Conservation (phyloP, 192 early-diverging fungal genomes). For the Coemansia nantahalensis region DNA sequence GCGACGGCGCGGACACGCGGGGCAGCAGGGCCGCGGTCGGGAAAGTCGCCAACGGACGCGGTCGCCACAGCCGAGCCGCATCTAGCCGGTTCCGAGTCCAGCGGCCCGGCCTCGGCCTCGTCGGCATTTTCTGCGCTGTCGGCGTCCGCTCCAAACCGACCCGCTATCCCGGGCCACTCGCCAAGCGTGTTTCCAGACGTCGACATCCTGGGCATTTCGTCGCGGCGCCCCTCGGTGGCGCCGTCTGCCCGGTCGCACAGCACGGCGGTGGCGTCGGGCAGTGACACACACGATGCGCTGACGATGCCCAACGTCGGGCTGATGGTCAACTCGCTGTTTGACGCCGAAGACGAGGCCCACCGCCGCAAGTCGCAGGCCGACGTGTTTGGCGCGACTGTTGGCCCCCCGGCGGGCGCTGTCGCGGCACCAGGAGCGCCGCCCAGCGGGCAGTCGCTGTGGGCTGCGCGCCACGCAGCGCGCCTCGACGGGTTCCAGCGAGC, state of each 20-base stretch:
- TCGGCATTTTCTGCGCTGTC: conserved; percentile 45
- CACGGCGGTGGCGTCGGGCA: conserved; percentile 7
- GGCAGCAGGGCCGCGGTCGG: conserved; percentile 11
- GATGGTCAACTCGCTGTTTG: conserved; percentile 52
- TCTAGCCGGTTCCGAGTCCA: conserved; percentile 3
- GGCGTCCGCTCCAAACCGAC: conserved; percentile 24
- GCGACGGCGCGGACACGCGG: conserved; percentile 14
- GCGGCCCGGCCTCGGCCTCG: conserved; percentile 7
- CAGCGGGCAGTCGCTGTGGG: conserved; percentile 44
- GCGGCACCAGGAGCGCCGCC: background rate
- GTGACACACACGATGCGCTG: conserved; percentile 12
- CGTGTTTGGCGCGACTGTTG: conserved; percentile 31
- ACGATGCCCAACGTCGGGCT: conserved; percentile 29
- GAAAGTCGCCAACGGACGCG: conserved; percentile 6
- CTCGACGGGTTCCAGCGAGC: conserved; percentile 50
- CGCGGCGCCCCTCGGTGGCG: conserved; percentile 21
- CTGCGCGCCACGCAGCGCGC: conserved; percentile 40
- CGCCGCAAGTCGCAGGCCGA: conserved; percentile 41
- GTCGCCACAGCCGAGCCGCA: conserved; percentile 1
- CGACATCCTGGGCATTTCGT: conserved; percentile 30
- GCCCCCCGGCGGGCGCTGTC: conserved; percentile 14
- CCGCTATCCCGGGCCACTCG: conserved; percentile 13
- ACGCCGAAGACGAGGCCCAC: conserved; percentile 30
- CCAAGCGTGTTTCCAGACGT: conserved; percentile 28
- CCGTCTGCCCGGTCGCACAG: conserved; percentile 43